These are phyloP conservation scores for Nasturtium officinale DNA, from an alignment of 345 rosid genomes.

Conservation along the genomic window DNA sequence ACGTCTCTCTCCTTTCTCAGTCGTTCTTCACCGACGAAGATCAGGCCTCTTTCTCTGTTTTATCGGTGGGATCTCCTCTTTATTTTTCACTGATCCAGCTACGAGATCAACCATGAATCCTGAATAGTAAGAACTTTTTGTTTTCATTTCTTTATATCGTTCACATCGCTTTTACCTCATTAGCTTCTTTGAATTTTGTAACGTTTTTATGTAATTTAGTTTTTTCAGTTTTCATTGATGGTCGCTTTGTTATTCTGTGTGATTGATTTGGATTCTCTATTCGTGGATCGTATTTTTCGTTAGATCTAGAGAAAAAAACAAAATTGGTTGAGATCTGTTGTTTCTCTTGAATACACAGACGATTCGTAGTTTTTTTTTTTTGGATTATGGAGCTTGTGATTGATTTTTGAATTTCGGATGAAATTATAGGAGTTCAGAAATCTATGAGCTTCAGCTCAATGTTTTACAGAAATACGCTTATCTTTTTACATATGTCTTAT, in stretches of 20 bases:
- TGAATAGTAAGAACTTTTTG: conserved; percentile 71
- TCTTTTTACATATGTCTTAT: neutral
- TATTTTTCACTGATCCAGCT: conserved; percentile 28
- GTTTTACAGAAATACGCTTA: neutral
- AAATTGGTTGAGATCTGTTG: conserved; percentile 23
- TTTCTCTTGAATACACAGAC: neutral
- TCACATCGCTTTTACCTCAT: conserved; percentile 26
- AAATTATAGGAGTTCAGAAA: neutral
- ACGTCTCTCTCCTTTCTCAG: conserved; percentile 29
- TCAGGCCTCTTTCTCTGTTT: conserved; percentile 24
- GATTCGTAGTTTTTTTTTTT: conserved; percentile 9
- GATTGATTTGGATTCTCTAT: neutral
- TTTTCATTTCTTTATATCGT: neutral
- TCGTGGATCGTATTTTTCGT: conserved; percentile 16
- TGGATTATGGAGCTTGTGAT: conserved; percentile 8
- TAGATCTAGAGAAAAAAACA: conserved; percentile 23
- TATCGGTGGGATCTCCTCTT: conserved; percentile 28
- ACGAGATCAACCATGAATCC: conserved; percentile 70
- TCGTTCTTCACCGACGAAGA: conserved; percentile 44
- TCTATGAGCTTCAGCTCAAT: conserved; percentile 3
- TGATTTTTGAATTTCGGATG: conserved; percentile 2
- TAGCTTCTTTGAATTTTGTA: conserved; percentile 1
- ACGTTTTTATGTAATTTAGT: neutral
- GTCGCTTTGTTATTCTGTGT: neutral
- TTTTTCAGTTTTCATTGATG: conserved; percentile 2